Evolutionary conservation across 768 basidiomycete genomes (phyloP).

Genomic region (Suillus lakei): DNA sequence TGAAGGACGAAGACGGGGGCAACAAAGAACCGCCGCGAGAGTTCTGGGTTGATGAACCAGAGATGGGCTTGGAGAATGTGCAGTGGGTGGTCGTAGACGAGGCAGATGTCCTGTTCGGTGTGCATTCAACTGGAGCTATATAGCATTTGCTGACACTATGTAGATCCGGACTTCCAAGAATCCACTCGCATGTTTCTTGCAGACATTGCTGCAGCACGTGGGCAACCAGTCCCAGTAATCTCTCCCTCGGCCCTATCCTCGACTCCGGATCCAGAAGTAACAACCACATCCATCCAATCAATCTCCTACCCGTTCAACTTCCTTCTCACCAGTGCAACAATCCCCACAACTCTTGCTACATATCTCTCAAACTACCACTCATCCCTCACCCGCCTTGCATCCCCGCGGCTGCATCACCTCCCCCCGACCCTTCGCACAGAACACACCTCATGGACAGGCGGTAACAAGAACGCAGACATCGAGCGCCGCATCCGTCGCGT

Average conservation of each 20-base stretch:
- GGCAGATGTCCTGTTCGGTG: conserved; percentile 89
- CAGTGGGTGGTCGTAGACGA: conserved; percentile 95
- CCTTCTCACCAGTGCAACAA: conserved; percentile 84
- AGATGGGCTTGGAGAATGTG: conserved; percentile 68
- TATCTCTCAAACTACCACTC: conserved; percentile 72
- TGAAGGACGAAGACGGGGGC: conserved; percentile 28
- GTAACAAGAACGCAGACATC: conserved; percentile 82
- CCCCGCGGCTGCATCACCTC: conserved; percentile 79
- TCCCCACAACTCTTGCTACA: conserved; percentile 73
- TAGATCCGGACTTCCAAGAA: conserved; percentile 84
- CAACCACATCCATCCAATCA: conserved; percentile 17
- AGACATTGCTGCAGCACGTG: conserved; percentile 68
- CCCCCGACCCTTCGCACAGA: conserved; percentile 73
- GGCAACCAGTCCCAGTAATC: conserved; percentile 24
- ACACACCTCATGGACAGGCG: conserved; percentile 76
- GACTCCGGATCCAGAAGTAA: conserved; percentile 4
- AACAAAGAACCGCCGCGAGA: conserved; percentile 24
- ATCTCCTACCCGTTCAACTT: conserved; percentile 77
- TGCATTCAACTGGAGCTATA: conserved; percentile 20
- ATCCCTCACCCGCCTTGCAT: conserved; percentile 69
- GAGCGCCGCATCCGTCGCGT: conserved; percentile 73
- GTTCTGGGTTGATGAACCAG: conserved; percentile 52
- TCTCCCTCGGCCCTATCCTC: conserved; percentile 25
- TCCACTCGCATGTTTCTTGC: conserved; percentile 72
- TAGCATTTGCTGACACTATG: conserved; percentile 1